phyloP scores from a whole-genome alignment of 2,329 filamentous ascomycete genomes.

The Acephala macrosclerotiorum region DNA sequence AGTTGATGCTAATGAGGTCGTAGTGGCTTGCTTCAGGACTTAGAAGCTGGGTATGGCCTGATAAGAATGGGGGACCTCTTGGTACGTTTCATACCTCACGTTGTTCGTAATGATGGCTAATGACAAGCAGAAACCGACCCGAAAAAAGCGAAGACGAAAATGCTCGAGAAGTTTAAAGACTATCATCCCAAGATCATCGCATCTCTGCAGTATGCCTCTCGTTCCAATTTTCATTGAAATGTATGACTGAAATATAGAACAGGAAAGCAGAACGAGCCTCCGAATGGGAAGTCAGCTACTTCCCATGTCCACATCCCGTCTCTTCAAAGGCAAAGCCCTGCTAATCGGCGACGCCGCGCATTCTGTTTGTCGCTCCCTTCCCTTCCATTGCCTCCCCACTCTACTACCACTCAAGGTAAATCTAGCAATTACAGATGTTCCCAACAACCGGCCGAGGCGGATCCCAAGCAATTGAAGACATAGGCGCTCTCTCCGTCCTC shows the following conservation, averaged over 20 bases:
- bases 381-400: too few species aligned
- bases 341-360: constrained; percentile 49
- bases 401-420: too few species aligned
- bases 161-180: constrained; percentile 37
- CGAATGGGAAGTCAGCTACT: constrained; percentile 14
- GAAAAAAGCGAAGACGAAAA: constrained; percentile 25
- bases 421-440: constrained; percentile 34
- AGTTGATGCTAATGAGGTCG: background rate
- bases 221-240: background rate
- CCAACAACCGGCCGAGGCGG: constrained; percentile 47
- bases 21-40: constrained; percentile 13
- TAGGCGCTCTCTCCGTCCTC: constrained; percentile 41
- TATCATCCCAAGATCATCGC: constrained; percentile 31
- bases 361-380: constrained; percentile 29
- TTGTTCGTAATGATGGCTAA: background rate
- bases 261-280: constrained; percentile 9
- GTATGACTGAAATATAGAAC: background rate
- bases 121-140: constrained; percentile 9
- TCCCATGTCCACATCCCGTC: background rate
- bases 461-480: constrained; percentile 48
- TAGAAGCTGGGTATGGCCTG: constrained; percentile 18
- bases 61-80: background rate
- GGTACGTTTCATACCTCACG: background rate
- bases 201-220: constrained; percentile 12
- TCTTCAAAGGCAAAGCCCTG: constrained; percentile 40